These are phyloP conservation scores for Fusarium scirpi DNA, from an alignment of 2,329 filamentous ascomycete species.

Conservation along the genomic window DNA sequence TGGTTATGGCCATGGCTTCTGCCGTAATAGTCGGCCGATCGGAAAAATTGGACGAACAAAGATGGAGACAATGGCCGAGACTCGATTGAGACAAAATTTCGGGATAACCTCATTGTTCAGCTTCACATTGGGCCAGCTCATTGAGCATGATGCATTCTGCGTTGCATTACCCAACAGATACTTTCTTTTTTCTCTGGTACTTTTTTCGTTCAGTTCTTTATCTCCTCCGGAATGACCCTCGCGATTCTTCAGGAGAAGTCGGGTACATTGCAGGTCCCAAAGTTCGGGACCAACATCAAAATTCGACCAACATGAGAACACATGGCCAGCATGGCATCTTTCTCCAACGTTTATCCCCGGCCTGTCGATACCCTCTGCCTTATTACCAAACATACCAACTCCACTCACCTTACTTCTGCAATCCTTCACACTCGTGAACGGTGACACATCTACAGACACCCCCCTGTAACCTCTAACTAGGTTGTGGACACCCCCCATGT, in stretches of 20 bases:
- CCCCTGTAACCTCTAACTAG: conserved; percentile 14
- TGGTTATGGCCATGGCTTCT: conserved; percentile 17
- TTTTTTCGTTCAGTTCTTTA: conserved; percentile 5
- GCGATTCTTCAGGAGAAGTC: conserved; percentile 30
- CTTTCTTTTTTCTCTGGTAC: conserved; percentile 26
- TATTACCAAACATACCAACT: conserved; percentile 45
- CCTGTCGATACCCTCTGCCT: conserved; percentile 46
- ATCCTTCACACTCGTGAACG: conserved; percentile 14
- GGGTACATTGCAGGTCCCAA: conserved; percentile 25
- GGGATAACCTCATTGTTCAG: conserved; percentile 32
- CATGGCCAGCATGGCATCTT: conserved; percentile 25
- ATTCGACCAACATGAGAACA: conserved; percentile 17
- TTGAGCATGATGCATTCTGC: conserved; percentile 32
- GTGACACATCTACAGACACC: conserved; percentile 27
- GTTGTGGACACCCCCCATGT: conserved; percentile 28
- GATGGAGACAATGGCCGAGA: conserved; percentile 18
- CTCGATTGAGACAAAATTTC: conserved; percentile 25
- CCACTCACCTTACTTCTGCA: conserved; percentile 40
- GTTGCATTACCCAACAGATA: conserved; percentile 25
- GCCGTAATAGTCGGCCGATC: conserved; percentile 15
- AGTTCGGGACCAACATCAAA: conserved; percentile 20
- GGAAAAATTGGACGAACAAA: conserved; percentile 12
- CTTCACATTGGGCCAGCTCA: conserved; percentile 28
- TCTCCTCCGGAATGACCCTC: neutral
- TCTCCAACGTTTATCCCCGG: conserved; percentile 37